phyloP scores from a whole-genome alignment of 257 asterid species.

The Solanum paucissectum region DNA sequence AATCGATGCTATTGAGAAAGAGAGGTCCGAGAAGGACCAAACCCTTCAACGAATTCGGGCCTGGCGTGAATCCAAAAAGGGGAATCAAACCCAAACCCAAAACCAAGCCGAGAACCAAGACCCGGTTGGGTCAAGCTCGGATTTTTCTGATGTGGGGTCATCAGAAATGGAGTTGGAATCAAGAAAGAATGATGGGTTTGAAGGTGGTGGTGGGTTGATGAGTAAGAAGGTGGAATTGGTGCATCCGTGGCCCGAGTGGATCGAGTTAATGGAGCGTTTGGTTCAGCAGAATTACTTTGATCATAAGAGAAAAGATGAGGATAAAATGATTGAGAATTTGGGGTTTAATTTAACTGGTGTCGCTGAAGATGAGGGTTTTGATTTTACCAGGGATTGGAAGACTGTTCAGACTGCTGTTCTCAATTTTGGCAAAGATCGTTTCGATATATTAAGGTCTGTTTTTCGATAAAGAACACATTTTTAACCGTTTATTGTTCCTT shows the following conservation, averaged over 20 bases:
- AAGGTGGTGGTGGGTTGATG: constrained; percentile 22
- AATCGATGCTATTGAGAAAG: constrained; percentile 70
- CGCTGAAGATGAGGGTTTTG: constrained; percentile 33
- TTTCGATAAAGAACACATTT: neutral
- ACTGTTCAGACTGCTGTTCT: constrained; percentile 66
- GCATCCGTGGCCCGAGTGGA: constrained; percentile 97
- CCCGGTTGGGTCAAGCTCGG: neutral
- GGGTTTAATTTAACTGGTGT: constrained; percentile 46
- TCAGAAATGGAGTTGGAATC: constrained; percentile 14
- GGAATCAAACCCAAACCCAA: constrained; percentile 4
- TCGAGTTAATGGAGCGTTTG: constrained; percentile 84
- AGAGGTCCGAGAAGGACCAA: constrained; percentile 60
- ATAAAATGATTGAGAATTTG: constrained; percentile 59
- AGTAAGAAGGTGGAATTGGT: constrained; percentile 60
- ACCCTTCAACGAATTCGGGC: constrained; percentile 86
- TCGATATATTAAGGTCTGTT: constrained; percentile 71
- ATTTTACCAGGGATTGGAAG: constrained; percentile 66
- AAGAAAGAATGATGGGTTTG: constrained; percentile 6
- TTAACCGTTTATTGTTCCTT: neutral
- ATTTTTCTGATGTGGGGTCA: constrained; percentile 18
- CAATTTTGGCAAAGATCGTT: constrained; percentile 80
- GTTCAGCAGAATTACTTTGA: constrained; percentile 93
- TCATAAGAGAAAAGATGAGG: constrained; percentile 85
- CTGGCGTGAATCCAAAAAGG: constrained; percentile 78
- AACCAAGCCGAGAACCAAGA: neutral